Base-by-base conservation (phyloP, 345 rosid species). In the Aethionema arabicum region DNA sequence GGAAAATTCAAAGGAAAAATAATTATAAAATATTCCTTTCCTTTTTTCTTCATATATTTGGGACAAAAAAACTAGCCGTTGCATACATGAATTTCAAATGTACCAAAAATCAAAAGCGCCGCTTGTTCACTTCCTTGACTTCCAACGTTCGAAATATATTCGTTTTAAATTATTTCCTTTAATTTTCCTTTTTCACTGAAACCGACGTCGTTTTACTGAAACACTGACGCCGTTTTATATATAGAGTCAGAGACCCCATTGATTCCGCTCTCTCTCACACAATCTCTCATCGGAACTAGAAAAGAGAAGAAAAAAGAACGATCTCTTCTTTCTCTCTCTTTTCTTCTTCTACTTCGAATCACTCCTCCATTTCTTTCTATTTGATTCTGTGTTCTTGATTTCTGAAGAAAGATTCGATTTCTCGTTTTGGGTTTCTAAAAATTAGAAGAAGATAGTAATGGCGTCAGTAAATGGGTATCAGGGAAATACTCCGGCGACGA, bases 401-500 rank as follows among this genome's bases (percentile, higher is more conserved):
- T 42, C 6, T 4, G 5, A 7, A 11, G 42, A 45, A 42, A 6
- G 27, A 38, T 27, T 58, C 44, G 36, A 32, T 32, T 35, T 57
- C 27, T 32, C 10, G 49, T 38, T 39, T 31, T 46, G 42, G 12
- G 27, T 1, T 21, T 58, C n/a, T 16, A 39, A 57, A 14, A 31
- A 58, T 44, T 35, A 12, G 69, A 60, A 68, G 21, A 5, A 11
- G 46, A 61, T 66, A 61, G 66, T 35, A 38, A 82, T 86, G 95
- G 90, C 84, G 6, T 42, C 89, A 4, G 77, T 79, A n/a, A 87
- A 89, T 66, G 83, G 79, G 38, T 81, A 83, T 70, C 85, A 81
- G 37, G 88, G 88, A 27, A 87, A 93, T 63, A 83, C 95, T 4
- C 87, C 82, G 33, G 88, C 80, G 13, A 21, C 27, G 0, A 63